A percentile compares a stretch with the other conserved stretches of the same genome.
phyloP scores from a whole-genome alignment of 345 rosid genomes.

The Schrenkiella parvula region DNA sequence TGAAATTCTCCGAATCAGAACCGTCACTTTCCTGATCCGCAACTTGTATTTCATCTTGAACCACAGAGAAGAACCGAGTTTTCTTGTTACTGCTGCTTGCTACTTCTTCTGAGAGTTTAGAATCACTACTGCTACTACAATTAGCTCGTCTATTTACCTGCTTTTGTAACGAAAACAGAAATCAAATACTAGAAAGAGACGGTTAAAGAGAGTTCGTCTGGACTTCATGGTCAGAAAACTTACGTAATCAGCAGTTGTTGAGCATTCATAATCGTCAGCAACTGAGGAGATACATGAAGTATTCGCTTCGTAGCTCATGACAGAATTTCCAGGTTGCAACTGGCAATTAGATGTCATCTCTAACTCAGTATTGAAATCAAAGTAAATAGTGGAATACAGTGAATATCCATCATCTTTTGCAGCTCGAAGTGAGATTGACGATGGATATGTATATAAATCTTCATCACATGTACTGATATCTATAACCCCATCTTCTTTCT shows the following conservation, averaged over 20 bases:
- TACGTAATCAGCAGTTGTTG: constrained; percentile 46
- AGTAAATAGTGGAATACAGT: constrained; percentile 63
- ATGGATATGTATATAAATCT: constrained; percentile 51
- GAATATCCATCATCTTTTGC: constrained; percentile 52
- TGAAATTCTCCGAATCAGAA: constrained; percentile 77
- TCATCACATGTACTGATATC: constrained; percentile 40
- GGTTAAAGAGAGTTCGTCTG: background rate
- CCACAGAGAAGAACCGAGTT: constrained; percentile 32
- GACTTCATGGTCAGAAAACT: constrained; percentile 32
- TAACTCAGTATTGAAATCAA: constrained; percentile 27
- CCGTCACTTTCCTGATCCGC: constrained; percentile 63
- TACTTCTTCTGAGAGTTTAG: constrained; percentile 38
- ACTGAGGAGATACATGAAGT: constrained; percentile 46
- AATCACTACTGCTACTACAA: constrained; percentile 39
- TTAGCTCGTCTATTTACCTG: constrained; percentile 51
- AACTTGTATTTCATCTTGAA: constrained; percentile 36
- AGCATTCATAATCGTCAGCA: constrained; percentile 40
- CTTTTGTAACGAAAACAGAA: background rate
- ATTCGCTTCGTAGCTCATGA: constrained; percentile 34
- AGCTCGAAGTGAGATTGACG: constrained; percentile 34
- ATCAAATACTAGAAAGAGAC: background rate
- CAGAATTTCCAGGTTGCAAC: constrained; percentile 19
- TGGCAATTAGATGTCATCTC: background rate
- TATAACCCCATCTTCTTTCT: constrained; percentile 44
- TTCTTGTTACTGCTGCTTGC: constrained; percentile 32